phyloP scores from a whole-genome alignment of 345 rosid species.

The Bretschneidera sinensis region DNA sequence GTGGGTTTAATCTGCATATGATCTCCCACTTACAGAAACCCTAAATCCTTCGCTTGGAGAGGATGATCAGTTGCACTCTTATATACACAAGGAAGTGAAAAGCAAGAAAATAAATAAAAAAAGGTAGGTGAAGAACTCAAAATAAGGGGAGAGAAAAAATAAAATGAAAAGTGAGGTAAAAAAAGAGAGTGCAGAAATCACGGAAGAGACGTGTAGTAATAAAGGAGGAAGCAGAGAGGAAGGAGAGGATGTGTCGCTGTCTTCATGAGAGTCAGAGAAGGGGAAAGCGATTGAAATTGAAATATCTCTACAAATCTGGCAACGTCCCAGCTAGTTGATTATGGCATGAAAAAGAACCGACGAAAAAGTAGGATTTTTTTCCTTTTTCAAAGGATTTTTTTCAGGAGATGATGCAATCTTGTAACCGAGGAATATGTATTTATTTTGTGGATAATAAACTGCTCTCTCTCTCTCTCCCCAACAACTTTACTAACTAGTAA shows the following conservation, averaged over 20 bases:
- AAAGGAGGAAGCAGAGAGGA: constrained; percentile 17
- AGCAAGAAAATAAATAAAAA: not conserved
- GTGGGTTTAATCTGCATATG: not conserved
- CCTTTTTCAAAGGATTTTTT: not conserved
- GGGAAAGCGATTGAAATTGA: constrained; percentile 6
- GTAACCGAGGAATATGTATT: constrained; percentile 2
- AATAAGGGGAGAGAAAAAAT: constrained; percentile 5
- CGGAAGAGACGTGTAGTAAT: constrained; percentile 7
- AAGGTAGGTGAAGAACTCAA: not conserved
- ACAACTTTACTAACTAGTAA: too few species aligned
- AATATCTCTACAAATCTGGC: constrained; percentile 3
- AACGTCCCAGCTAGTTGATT: not conserved
- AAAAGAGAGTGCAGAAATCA: constrained; percentile 4
- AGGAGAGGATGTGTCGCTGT: constrained; percentile 48
- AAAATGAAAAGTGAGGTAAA: constrained; percentile 13
- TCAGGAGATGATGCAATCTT: not conserved
- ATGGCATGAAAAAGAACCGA: not conserved
- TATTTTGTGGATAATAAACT: constrained; percentile 7
- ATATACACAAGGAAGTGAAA: not conserved
- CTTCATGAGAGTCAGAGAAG: constrained; percentile 64
- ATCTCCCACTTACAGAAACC: not conserved
- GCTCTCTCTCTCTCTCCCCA: constrained; percentile 2
- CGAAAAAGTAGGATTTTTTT: constrained; percentile 1
- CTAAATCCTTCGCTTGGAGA: not conserved
- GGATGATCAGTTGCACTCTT: not conserved